Base-by-base conservation (phyloP, 1,139 yeast genomes). In the Blastobotrys aristatus region DNA sequence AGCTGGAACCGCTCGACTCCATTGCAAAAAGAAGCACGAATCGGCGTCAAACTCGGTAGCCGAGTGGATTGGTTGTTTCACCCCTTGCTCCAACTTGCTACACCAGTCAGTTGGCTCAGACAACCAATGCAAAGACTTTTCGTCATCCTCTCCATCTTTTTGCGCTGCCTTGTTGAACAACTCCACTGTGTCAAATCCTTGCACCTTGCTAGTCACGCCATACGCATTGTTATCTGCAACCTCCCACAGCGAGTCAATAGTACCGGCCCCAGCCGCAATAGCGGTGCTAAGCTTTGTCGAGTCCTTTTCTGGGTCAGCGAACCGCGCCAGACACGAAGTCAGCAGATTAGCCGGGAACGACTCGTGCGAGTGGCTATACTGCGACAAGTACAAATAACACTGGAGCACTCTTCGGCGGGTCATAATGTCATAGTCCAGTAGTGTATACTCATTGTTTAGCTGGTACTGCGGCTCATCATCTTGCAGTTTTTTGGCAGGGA, bases 341-440 rank as follows among this genome's bases (percentile, higher is more conserved):
- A 68, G 54, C 13, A 65, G 51, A 26, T 61, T 62, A 1, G 71
- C 69, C 2, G 66, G 67, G 40, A 63, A 57, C 8, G 58, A 48
- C 13, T 61, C 64, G 8, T 59, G 54, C 10, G 56, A 49, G 38
- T 58, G 60, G 30, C 58, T 45, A 33, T 52, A 52, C 31, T 53
- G 56, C 2, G 65, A 54, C 18, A 69, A 52, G 26, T 53, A 51
- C 13, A 62, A 53, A 45, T 66, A 69, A 50, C 72, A 66, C 46
- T 67, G 70, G 30, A 66, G 53, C 13, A 69, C 55, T 14, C 71
- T 57, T 43, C 61, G 58, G 31, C 57, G 60, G 6, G 65, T 61
- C 54, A 63, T 53, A 33, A 57, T 46, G n/a, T 59, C 62, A 40
- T 61, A 62, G 42, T 65, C 63, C 14, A 52, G 56, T 18, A 64